Conservation (phyloP, 345 rosid genomes). For the Isatis tinctoria region DNA sequence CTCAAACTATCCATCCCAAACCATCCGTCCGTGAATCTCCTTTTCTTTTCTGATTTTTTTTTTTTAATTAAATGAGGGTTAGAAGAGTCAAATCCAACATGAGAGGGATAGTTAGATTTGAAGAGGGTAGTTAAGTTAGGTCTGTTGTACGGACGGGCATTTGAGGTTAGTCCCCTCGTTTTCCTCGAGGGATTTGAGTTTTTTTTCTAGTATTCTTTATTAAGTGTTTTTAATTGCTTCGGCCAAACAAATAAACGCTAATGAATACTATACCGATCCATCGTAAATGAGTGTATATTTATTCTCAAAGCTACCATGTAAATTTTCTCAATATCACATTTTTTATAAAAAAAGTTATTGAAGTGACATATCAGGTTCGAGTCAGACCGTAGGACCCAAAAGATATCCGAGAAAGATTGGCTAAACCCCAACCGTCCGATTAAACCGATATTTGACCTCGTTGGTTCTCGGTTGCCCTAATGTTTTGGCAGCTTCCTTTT, state of each 20-base stretch:
- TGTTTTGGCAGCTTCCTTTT: constrained; percentile 18
- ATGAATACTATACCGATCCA: not conserved
- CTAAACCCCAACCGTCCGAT: constrained; percentile 28
- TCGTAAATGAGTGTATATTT: not conserved
- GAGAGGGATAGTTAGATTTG: no score
- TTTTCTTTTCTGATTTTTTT: no score
- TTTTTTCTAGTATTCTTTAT: not conserved
- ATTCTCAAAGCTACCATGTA: not conserved
- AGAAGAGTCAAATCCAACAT: no score
- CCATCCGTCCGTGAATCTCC: no score
- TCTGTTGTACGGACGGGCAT: no score
- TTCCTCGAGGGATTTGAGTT: not conserved
- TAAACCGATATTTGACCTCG: not conserved
- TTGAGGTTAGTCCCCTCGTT: no score
- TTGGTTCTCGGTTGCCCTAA: not conserved
- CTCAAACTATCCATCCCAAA: no score
- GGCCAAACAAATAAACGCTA: not conserved
- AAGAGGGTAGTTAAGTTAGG: no score
- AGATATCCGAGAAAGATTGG: constrained; percentile 4
- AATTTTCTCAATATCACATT: not conserved
- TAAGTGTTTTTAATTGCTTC: not conserved
- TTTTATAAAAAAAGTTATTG: not conserved
- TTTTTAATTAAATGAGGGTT: no score
- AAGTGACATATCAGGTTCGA: constrained; percentile 2
- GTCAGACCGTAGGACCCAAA: constrained; percentile 17